These are phyloP conservation scores for Rhizophagus clarus DNA, from an alignment of 192 early-diverging fungal genomes.

Conservation along the genomic window DNA sequence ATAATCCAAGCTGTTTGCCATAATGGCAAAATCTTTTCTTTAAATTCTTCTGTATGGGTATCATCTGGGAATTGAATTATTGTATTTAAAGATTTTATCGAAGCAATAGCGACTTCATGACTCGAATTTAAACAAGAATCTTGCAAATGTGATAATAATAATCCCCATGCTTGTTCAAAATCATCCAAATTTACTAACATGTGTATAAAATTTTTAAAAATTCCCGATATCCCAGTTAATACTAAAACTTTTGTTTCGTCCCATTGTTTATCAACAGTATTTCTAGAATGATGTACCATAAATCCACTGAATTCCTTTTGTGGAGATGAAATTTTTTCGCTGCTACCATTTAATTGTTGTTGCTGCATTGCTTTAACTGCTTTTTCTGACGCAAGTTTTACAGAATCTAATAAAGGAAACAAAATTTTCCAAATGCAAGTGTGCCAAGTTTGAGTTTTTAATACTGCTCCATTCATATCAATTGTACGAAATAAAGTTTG, in stretches of 20 bases:
- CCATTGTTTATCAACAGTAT: conserved; percentile 79
- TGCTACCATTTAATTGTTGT: conserved; percentile 25
- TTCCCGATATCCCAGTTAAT: conserved; percentile 67
- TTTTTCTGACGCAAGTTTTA: conserved; percentile 57
- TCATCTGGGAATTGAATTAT: conserved; percentile 50
- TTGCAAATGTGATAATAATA: conserved; percentile 75
- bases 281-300: conserved; percentile 61
- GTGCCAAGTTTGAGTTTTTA: conserved; percentile 79
- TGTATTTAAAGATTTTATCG: conserved; percentile 67
- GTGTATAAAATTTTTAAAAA: conserved; percentile 66
- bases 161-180: conserved; percentile 69
- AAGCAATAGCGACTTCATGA: conserved; percentile 77
- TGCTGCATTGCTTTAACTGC: conserved; percentile 47
- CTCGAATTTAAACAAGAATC: conserved; percentile 65
- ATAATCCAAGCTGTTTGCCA: conserved; percentile 67
- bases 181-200: conserved; percentile 61
- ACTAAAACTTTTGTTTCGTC: conserved; percentile 86
- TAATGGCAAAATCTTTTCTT: conserved; percentile 42
- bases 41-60: conserved; percentile 30
- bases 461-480: conserved; percentile 77
- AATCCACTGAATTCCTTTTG: conserved; percentile 43
- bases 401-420: conserved; percentile 76
- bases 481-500: conserved; percentile 96
- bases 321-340: conserved; percentile 44
- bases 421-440: conserved; percentile 85